Conservation (phyloP, 305 asterid genomes). For the Solanum aculeatissimum region DNA sequence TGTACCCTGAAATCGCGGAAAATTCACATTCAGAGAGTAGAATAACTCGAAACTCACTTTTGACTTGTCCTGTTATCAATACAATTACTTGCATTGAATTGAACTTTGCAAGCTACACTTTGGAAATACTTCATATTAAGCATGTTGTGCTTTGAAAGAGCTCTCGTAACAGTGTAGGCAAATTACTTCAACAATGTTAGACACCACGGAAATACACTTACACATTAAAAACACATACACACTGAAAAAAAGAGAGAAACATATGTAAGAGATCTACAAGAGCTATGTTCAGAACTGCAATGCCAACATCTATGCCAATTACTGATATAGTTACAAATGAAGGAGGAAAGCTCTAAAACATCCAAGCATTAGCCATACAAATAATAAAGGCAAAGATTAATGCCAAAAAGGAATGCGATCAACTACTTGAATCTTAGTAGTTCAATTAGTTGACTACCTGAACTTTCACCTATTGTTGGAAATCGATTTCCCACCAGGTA, state of each 20-base stretch:
- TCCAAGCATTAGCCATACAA: not conserved
- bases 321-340: not conserved
- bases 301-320: not conserved
- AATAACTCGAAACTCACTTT: not conserved
- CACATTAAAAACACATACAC: not conserved
- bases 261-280: not conserved
- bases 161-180: not conserved
- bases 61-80: not conserved
- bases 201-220: not conserved
- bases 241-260: not conserved
- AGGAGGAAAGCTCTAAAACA: not conserved
- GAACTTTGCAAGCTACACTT: not conserved
- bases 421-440: not conserved
- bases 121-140: not conserved
- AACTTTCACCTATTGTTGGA: not conserved
- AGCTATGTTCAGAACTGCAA: not conserved
- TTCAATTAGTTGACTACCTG: not conserved
- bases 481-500: too few relatives aligned
- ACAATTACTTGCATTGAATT: not conserved
- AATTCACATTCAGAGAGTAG: not conserved
- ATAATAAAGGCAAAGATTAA: not conserved
- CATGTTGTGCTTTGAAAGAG: not conserved
- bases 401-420: not conserved
- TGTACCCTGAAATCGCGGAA: conserved; percentile 26
- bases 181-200: not conserved